Conservation (phyloP, 2,329 filamentous ascomycete genomes). For the Trichoderma guizhouense region DNA sequence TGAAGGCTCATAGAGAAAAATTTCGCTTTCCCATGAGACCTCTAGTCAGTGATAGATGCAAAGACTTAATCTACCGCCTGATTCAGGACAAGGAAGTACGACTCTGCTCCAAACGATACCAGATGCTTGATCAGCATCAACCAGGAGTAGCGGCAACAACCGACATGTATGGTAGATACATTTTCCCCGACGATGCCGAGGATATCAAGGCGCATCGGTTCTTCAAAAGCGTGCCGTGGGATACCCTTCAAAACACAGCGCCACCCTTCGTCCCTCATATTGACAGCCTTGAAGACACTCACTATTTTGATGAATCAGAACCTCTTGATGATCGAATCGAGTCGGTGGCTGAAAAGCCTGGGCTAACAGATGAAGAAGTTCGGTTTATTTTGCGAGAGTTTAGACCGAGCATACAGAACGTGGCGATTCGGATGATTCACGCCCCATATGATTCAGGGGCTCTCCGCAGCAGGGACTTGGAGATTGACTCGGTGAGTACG, state of each 20-base stretch:
- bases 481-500: slow-evolving; percentile 41
- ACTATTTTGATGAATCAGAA: slow-evolving; percentile 85
- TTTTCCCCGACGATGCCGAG: slow-evolving; percentile 78
- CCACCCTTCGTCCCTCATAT: slow-evolving; percentile 82
- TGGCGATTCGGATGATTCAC: slow-evolving; percentile 45
- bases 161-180: slow-evolving; percentile 51
- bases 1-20: slow-evolving; percentile 65
- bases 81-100: slow-evolving; percentile 72
- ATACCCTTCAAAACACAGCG: slow-evolving; percentile 62
- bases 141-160: slow-evolving; percentile 22
- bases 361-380: slow-evolving; percentile 32
- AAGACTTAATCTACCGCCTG: slow-evolving; percentile 71
- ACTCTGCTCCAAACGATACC: slow-evolving; percentile 73
- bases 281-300: slow-evolving; percentile 66
- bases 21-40: slow-evolving; percentile 69
- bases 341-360: slow-evolving; percentile 38
- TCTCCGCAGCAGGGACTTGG: slow-evolving; percentile 47
- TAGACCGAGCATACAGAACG: slow-evolving; percentile 39
- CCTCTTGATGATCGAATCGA: slow-evolving; percentile 63
- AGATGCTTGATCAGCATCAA: slow-evolving; percentile 54
- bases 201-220: slow-evolving; percentile 89
- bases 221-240: slow-evolving; percentile 79
- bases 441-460: slow-evolving; percentile 47
- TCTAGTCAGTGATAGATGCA: slow-evolving; percentile 64
- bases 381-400: slow-evolving; percentile 37